Conservation (phyloP, 257 asterid species). For the Sherardia arvensis region DNA sequence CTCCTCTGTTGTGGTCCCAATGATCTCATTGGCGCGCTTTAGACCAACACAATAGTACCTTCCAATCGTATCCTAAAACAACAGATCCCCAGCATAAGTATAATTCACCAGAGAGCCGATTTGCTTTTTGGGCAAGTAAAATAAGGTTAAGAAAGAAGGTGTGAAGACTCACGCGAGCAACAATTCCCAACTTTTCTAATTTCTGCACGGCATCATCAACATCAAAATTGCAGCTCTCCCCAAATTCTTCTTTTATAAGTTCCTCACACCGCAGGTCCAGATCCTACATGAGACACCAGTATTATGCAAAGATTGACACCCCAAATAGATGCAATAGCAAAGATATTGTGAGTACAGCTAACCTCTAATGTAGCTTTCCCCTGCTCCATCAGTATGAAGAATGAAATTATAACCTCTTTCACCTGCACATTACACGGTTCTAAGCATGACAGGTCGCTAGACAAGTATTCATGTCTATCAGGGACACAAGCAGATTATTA, state of each 20-base stretch:
- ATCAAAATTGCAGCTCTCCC: constrained; percentile 73
- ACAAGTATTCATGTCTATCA: not conserved
- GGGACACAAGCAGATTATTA: not conserved
- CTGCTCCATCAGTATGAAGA: constrained; percentile 92
- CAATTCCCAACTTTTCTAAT: constrained; percentile 83
- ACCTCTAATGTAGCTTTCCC: constrained; percentile 96
- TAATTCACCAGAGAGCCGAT: not conserved
- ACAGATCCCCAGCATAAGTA: not conserved
- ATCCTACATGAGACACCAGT: constrained; percentile 45
- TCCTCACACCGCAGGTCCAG: constrained; percentile 89
- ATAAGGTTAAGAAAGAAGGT: not conserved
- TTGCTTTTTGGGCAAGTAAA: not conserved
- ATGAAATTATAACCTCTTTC: constrained; percentile 90
- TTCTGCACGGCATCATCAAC: constrained; percentile 90
- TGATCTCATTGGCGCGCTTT: constrained; percentile 92
- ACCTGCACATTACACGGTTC: constrained; percentile 44
- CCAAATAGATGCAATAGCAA: not conserved
- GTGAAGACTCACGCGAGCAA: constrained; percentile 61
- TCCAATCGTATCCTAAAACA: constrained; percentile 1
- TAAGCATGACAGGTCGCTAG: not conserved
- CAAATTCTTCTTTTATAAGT: constrained; percentile 83
- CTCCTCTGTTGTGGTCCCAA: constrained; percentile 94
- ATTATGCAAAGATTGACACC: constrained; percentile 4
- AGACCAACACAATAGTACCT: constrained; percentile 68
- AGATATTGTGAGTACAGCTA: constrained; percentile 2